A percentile compares a stretch with the other conserved stretches of the same genome.
Conservation (phyloP, 2,329 filamentous ascomycete genomes). For the Trichoderma sp. region DNA sequence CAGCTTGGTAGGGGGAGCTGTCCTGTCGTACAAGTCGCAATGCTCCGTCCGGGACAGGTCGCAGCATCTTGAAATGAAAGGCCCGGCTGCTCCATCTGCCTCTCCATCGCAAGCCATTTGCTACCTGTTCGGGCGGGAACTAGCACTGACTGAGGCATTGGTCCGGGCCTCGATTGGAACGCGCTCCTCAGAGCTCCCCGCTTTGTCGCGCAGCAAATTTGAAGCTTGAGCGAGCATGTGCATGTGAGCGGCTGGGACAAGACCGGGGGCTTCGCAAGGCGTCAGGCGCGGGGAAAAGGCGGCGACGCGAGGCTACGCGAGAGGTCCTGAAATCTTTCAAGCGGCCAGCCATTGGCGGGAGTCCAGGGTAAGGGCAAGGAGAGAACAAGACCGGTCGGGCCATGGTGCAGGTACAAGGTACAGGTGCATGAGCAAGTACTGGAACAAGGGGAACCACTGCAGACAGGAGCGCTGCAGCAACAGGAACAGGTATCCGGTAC, state of each 20-base stretch:
- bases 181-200: constrained; percentile 8
- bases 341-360: constrained; percentile 2
- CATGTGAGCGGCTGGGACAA: constrained; percentile 15
- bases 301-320: constrained; percentile 19
- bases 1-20: background rate
- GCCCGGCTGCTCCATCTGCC: constrained; percentile 17
- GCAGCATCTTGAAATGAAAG: constrained; percentile 20
- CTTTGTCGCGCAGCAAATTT: constrained; percentile 5
- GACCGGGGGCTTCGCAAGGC: constrained; percentile 2
- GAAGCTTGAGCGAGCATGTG: constrained; percentile 3
- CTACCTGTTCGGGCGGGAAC: constrained; percentile 14
- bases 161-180: constrained; percentile 15
- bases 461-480: background rate
- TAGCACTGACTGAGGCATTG: constrained; percentile 18
- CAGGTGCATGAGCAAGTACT: background rate
- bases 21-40: background rate
- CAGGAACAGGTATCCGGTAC: background rate
- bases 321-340: constrained; percentile 19
- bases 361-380: constrained; percentile 6
- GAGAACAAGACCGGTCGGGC: constrained; percentile 9
- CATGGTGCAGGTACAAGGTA: background rate
- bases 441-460: background rate
- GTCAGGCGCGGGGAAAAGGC: constrained; percentile 19
- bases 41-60: background rate
- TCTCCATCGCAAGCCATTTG: constrained; percentile 7